Conservation (phyloP, 306 rosid species). For the Gillenia trifoliata region DNA sequence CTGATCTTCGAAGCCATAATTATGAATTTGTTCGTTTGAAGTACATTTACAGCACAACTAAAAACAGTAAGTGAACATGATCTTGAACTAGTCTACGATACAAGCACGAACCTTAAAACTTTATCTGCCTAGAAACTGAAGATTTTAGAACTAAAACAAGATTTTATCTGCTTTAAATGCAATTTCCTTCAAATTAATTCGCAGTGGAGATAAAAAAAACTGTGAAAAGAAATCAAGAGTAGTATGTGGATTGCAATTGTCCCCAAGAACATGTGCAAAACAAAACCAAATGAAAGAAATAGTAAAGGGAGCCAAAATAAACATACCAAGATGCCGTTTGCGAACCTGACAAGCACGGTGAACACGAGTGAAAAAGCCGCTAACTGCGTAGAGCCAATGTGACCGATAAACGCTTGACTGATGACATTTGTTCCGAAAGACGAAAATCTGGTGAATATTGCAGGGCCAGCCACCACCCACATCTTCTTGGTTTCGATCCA, state of each 20-base stretch:
- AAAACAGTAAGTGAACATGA: no score
- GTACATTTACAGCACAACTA: no score
- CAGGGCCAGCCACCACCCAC: constrained; percentile 58
- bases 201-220: background rate
- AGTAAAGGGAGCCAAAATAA: background rate
- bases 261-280: background rate
- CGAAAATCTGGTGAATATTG: constrained; percentile 46
- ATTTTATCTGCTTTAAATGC: background rate
- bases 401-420: constrained; percentile 43
- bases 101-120: background rate
- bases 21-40: no score
- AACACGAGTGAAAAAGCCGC: constrained; percentile 51
- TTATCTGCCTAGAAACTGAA: background rate
- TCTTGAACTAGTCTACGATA: background rate
- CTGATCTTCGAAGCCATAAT: background rate
- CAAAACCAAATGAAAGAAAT: background rate
- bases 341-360: constrained; percentile 47
- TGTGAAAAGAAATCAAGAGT: background rate
- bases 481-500: constrained; percentile 52
- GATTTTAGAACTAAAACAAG: background rate
- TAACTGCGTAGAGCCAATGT: constrained; percentile 47
- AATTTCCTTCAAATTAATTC: background rate
- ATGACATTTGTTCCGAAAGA: constrained; percentile 40
- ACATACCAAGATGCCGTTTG: constrained; percentile 51
- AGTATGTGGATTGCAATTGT: background rate